Conservation (phyloP, 768 basidiomycete genomes). For the Rhodotorula taiwanensis region DNA sequence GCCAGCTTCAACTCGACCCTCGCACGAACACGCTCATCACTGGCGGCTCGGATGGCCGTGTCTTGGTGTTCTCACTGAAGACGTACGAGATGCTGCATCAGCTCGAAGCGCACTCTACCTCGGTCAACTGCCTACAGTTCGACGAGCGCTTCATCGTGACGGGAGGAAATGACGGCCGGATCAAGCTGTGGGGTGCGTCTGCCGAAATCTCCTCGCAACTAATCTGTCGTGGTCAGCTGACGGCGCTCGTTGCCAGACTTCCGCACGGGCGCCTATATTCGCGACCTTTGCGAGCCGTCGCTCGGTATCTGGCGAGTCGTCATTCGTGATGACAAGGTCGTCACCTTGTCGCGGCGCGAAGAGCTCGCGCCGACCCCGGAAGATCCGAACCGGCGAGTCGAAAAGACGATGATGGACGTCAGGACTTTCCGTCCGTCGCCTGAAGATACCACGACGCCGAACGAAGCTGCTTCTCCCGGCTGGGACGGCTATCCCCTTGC, state of each 20-base stretch:
- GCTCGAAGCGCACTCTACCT: constrained; percentile 80
- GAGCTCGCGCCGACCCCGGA: neutral
- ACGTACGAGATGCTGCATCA: constrained; percentile 50
- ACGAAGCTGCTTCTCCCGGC: too few relatives aligned
- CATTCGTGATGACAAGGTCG: constrained; percentile 64
- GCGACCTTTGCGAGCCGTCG: constrained; percentile 68
- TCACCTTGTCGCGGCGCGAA: constrained; percentile 69
- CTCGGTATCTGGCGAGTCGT: constrained; percentile 81
- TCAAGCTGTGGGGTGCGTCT: constrained; percentile 46
- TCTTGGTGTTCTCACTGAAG: constrained; percentile 60
- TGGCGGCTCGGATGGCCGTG: constrained; percentile 80
- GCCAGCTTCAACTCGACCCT: constrained; percentile 65
- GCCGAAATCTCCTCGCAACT: neutral
- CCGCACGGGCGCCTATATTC: constrained; percentile 59
- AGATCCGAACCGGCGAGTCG: constrained; percentile 37
- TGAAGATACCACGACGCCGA: too few relatives aligned
- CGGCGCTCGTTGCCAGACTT: constrained; percentile 27
- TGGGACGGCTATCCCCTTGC: too few relatives aligned
- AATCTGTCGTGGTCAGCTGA: too few relatives aligned
- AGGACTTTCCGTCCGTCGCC: constrained; percentile 35
- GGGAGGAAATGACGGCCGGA: constrained; percentile 47
- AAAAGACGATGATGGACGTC: constrained; percentile 67
- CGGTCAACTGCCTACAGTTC: constrained; percentile 78
- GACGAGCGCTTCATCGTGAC: constrained; percentile 60
- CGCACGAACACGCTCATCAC: constrained; percentile 56